Evolutionary conservation across 306 rosid genomes (phyloP).

Genomic region (Lathyrus tuberosus): DNA sequence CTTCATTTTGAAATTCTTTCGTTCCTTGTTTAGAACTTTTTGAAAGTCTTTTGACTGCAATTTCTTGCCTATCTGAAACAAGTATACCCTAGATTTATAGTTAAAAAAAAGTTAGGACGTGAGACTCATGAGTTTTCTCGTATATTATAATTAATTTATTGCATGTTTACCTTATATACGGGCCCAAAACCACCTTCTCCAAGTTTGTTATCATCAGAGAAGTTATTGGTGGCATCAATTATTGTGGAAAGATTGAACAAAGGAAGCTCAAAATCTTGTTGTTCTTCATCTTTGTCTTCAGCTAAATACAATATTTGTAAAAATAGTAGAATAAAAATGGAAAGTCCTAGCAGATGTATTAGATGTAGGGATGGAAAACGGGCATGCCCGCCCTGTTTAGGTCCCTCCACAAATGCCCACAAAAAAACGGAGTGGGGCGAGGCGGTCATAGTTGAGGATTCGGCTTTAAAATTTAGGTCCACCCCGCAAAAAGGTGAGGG

Average conservation of each 20-base stretch:
- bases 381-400: too few species aligned
- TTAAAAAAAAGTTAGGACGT: not conserved
- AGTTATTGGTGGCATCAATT: constrained; percentile 18
- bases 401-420: not conserved
- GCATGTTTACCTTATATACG: constrained; percentile 24
- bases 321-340: too few species aligned
- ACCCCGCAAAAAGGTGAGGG: too few species aligned
- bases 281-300: not conserved
- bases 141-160: too few species aligned
- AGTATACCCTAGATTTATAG: constrained; percentile 32
- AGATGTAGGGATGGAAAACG: too few species aligned
- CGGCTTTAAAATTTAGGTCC: too few species aligned
- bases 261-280: constrained; percentile 24
- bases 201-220: constrained; percentile 35
- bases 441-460: too few species aligned
- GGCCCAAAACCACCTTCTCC: constrained; percentile 50
- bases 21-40: constrained; percentile 34
- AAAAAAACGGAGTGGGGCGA: accelerated
- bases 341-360: too few species aligned
- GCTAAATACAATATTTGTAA: too few species aligned
- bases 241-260: constrained; percentile 26
- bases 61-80: not conserved
- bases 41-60: constrained; percentile 44
- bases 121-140: not conserved
- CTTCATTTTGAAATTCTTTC: constrained; percentile 29